phyloP scores from a whole-genome alignment of 176 grass and related monocot genomes.

The Rhynchospora tenuis region DNA sequence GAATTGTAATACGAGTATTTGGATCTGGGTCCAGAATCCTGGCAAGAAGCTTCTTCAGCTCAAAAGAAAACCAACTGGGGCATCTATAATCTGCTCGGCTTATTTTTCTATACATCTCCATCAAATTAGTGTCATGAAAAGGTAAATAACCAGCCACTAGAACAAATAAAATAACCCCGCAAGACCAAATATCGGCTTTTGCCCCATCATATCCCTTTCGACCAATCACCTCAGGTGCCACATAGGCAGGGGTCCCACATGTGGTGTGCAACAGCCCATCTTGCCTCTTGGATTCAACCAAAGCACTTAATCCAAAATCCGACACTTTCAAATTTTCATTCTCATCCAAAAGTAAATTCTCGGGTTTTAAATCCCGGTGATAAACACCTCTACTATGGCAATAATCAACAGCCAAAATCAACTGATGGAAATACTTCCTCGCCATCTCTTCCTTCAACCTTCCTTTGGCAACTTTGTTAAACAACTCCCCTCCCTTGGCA shows the following conservation, averaged over 20 bases:
- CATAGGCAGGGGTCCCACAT: slow-evolving; percentile 96
- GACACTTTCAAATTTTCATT: slow-evolving; percentile 83
- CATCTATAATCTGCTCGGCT: slow-evolving; percentile 70
- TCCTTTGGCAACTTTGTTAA: slow-evolving; percentile 76
- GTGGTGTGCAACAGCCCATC: slow-evolving; percentile 83
- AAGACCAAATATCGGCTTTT: slow-evolving; percentile 88
- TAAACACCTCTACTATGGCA: slow-evolving; percentile 90
- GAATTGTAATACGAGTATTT: slow-evolving; percentile 66
- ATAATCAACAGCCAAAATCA: slow-evolving; percentile 84
- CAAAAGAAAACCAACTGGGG: slow-evolving; percentile 59
- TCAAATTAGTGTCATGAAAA: slow-evolving; percentile 91
- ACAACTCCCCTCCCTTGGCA: slow-evolving; percentile 89
- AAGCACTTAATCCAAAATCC: slow-evolving; percentile 96
- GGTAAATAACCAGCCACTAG: slow-evolving; percentile 83
- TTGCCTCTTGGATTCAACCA: slow-evolving; percentile 67
- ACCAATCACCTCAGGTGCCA: slow-evolving; percentile 79
- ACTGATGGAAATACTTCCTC: slow-evolving; percentile 84
- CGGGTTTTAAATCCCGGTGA: slow-evolving; percentile 87
- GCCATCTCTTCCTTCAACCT: slow-evolving; percentile 61
- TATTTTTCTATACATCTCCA: slow-evolving; percentile 92
- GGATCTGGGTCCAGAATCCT: slow-evolving; percentile 79
- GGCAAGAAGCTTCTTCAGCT: slow-evolving; percentile 53
- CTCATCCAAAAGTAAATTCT: slow-evolving; percentile 89
- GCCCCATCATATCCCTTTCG: slow-evolving; percentile 86
- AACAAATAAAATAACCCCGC: slow-evolving; percentile 88